Percentiles rank a stretch among this genome's conserved stretches.
Conservation (phyloP, 441 rosid genomes). For the Populus trichocarpa region DNA sequence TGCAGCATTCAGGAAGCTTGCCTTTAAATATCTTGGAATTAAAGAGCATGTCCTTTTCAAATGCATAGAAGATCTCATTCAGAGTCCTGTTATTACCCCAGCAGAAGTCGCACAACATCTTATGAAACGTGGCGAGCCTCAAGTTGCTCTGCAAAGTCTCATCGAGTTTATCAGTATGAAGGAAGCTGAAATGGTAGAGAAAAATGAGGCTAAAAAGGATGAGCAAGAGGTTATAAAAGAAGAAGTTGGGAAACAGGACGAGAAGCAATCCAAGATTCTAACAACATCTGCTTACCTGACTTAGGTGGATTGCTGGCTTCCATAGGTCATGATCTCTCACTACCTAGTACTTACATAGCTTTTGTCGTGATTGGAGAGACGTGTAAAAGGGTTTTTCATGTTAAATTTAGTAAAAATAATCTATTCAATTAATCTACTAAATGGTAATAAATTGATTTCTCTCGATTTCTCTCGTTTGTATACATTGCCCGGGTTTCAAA, state of each 20-base stretch:
- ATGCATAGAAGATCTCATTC: constrained; percentile 27
- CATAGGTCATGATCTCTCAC: not conserved
- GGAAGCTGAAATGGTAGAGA: constrained; percentile 9
- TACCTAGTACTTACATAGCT: too few relatives aligned
- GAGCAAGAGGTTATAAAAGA: constrained; percentile 17
- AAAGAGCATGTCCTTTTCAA: constrained; percentile 23
- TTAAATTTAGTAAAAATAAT: not conserved
- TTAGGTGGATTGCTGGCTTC: not conserved
- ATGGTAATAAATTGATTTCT: too few relatives aligned
- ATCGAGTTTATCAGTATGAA: constrained; percentile 26
- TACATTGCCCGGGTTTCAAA: not conserved
- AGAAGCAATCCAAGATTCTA: not conserved
- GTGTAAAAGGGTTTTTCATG: not conserved
- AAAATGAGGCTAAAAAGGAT: not conserved
- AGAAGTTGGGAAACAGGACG: constrained; percentile 10
- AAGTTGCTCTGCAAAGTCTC: constrained; percentile 22
- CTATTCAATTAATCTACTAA: not conserved
- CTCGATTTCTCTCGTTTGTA: too few relatives aligned
- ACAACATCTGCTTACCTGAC: constrained; percentile 13
- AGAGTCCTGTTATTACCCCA: constrained; percentile 28
- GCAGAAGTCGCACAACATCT: constrained; percentile 50
- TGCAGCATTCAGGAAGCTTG: constrained; percentile 30
- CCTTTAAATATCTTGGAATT: constrained; percentile 35
- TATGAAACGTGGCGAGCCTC: constrained; percentile 31
- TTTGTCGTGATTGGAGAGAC: too few relatives aligned